Evolutionary conservation across 306 rosid species (phyloP).

Genomic region (Gastrolobium bilobum): DNA sequence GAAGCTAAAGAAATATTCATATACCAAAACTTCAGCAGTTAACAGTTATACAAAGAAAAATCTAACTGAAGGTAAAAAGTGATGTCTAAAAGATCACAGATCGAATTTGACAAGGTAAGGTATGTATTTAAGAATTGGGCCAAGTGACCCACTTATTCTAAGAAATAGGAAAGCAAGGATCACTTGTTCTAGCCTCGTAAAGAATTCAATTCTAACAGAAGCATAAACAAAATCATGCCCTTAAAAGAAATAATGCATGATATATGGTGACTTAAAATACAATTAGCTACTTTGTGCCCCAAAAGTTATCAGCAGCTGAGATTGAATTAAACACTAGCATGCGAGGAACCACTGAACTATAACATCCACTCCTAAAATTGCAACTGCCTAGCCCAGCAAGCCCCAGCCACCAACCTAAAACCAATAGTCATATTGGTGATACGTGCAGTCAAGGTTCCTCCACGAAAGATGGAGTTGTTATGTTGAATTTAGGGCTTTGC

Average conservation of each 20-base stretch:
- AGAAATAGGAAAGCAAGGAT: background rate
- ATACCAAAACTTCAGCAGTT: background rate
- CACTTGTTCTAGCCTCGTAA: background rate
- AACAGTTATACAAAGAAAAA: background rate
- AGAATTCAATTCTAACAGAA: conserved; percentile 13
- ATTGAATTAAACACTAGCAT: conserved; percentile 17
- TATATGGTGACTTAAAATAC: background rate
- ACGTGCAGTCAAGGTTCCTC: background rate
- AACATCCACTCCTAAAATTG: conserved; percentile 5
- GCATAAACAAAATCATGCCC: background rate
- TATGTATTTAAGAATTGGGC: background rate
- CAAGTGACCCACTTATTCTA: background rate
- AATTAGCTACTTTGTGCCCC: background rate
- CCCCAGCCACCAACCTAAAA: background rate
- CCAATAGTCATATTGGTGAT: conserved; percentile 6
- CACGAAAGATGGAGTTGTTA: conserved; percentile 6
- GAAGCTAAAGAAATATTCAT: conserved; percentile 3
- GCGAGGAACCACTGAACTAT: background rate
- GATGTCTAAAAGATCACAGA: background rate
- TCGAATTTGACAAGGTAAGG: conserved; percentile 7
- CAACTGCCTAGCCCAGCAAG: conserved; percentile 15
- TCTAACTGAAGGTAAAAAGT: background rate
- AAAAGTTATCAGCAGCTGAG: background rate
- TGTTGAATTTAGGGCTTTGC: background rate
- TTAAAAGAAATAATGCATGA: background rate